Base-by-base conservation (phyloP, 768 basidiomycete genomes). In the Trametes villosa region DNA sequence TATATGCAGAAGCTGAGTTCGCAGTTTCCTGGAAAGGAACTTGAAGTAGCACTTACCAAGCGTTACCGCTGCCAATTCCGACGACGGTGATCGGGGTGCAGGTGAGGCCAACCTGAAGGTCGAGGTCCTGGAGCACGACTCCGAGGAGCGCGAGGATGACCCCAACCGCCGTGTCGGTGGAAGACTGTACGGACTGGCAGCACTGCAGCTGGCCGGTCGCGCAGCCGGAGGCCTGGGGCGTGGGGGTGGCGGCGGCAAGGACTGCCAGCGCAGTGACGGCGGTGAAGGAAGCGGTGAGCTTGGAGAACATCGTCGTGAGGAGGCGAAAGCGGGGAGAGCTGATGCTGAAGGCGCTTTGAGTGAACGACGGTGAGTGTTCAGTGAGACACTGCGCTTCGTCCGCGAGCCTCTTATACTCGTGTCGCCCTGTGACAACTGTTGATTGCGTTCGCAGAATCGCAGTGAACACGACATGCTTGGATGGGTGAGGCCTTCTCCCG, bases 171-270 rank as follows among this genome's bases (percentile, higher is more conserved):
- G 13, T 34, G 42, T 36, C 49, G 38, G n/a, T 24, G 13, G 50
- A 52, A 7, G 33, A 18, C 34, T 47, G 15, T 46, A 60, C 59
- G 11, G 26, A 40, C 15, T 60, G 9, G 46, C 59, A 60, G 59
- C 59, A 60, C 46, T 60, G 51, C 20, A 60, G 27, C 9, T 45
- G 18, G 7, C 45, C 59, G 45, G 52, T 60, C 45, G 17, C 36
- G 59, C 53, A 61, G 33, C 18, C 44, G 29, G 18, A n/a, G 30
- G 5, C 31, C 4, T n/a, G 15, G 47, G 56, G 56, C 4, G 40
- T 34, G 6, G 47, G 56, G 56, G 47, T 57, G 56, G 56, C 56
- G 56, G 36, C 56, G 12, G 56, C 56, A 50, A 57, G 56, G 56
- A 57, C 41, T 29, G 56, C 56, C 36, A 57, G 48, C 6, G 56